phyloP scores from a whole-genome alignment of 352 stramenopile genomes.

The Phytophthora brassicae region DNA sequence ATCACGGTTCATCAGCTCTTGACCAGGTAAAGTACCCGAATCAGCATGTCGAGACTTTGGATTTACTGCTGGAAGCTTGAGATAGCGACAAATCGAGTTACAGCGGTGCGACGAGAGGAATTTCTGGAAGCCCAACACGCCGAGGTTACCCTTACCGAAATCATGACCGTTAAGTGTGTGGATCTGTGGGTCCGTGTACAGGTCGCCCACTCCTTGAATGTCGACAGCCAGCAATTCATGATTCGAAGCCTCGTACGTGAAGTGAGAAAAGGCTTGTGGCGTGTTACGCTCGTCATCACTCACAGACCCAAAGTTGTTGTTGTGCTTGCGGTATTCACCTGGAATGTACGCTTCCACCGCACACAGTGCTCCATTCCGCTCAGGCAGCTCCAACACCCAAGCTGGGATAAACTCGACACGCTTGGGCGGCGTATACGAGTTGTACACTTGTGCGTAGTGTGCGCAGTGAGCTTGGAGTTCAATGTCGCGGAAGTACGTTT shows the following conservation, averaged over 20 bases:
- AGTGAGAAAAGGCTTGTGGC: constrained; percentile 92
- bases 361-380: constrained; percentile 70
- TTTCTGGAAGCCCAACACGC: constrained; percentile 82
- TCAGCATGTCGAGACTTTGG: constrained; percentile 77
- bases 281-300: constrained; percentile 87
- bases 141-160: constrained; percentile 89
- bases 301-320: constrained; percentile 88
- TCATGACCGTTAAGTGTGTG: constrained; percentile 86
- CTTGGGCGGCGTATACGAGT: constrained; percentile 83
- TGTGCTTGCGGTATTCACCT: constrained; percentile 87
- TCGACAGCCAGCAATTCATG: constrained; percentile 93
- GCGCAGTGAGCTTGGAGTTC: constrained; percentile 87
- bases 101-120: constrained; percentile 87
- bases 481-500: constrained; percentile 90
- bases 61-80: constrained; percentile 82
- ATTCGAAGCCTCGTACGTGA: constrained; percentile 93
- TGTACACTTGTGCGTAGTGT: constrained; percentile 84
- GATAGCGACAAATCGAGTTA: constrained; percentile 88
- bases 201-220: constrained; percentile 94
- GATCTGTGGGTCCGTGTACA: constrained; percentile 96
- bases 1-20: constrained; percentile 82
- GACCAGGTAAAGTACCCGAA: constrained; percentile 70
- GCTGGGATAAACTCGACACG: constrained; percentile 81
- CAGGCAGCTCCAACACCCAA: constrained; percentile 80
- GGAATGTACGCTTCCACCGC: constrained; percentile 82